Conservation (phyloP, 2,329 filamentous ascomycete genomes). For the Xylariaceae sp. region DNA sequence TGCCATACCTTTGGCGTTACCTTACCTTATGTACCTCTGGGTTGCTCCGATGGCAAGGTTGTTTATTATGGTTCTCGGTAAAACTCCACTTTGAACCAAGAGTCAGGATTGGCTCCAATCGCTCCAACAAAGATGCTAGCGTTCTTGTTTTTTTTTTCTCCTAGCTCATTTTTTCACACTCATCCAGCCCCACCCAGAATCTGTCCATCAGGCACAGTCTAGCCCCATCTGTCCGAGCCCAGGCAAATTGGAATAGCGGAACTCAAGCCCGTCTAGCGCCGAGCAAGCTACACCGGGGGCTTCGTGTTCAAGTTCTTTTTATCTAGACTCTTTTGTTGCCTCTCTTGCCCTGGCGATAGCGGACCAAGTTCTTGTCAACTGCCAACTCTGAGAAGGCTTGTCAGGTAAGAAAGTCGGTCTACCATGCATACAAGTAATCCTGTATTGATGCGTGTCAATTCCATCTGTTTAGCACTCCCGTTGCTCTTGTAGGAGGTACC, state of each 20-base stretch:
- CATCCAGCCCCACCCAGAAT: conserved; percentile 5
- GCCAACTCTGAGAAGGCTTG: neutral
- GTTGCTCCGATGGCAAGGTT: neutral
- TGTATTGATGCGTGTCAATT: no score
- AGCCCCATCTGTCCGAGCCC: conserved; percentile 15
- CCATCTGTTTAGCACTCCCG: no score
- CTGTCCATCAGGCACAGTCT: conserved; percentile 9
- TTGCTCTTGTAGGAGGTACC: neutral
- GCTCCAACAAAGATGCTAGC: conserved; percentile 5
- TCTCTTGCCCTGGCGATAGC: neutral
- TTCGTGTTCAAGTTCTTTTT: conserved; percentile 1
- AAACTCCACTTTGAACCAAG: no score
- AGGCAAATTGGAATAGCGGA: conserved; percentile 16
- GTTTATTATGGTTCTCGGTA: no score
- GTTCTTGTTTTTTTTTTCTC: conserved; percentile 5
- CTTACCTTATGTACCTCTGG: neutral
- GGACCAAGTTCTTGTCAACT: neutral
- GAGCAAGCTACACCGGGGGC: conserved; percentile 6
- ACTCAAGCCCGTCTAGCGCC: conserved; percentile 8
- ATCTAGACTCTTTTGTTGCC: neutral
- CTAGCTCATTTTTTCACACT: conserved; percentile 3
- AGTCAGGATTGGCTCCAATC: conserved; percentile 12
- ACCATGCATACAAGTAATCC: neutral
- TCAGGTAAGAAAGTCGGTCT: neutral
- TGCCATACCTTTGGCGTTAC: neutral